Percentiles rank a stretch among this genome's conserved stretches.
phyloP scores from a whole-genome alignment of 2,329 filamentous ascomycete genomes.

The Sclerotiophoma versabilis region DNA sequence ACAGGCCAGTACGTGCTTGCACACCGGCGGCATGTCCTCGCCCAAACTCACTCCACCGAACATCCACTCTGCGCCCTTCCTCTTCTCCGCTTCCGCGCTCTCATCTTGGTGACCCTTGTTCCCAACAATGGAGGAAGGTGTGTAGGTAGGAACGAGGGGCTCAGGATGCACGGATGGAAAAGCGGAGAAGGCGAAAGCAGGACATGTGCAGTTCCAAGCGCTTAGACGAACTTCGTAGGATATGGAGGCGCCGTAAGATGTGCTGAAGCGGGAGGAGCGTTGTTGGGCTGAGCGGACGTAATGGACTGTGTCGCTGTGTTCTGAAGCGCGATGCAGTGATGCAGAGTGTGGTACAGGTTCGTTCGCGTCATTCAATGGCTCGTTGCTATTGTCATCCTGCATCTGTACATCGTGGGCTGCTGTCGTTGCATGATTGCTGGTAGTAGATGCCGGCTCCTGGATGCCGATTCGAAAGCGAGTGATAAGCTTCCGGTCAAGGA shows the following conservation, averaged over 20 bases:
- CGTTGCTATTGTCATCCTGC: not conserved
- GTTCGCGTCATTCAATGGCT: not conserved
- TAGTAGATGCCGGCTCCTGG: not conserved
- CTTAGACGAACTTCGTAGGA: constrained; percentile 74
- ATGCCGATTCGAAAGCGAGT: constrained; percentile 55
- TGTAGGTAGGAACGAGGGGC: constrained; percentile 7
- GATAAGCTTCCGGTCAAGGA: constrained; percentile 81
- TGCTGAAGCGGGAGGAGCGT: constrained; percentile 46
- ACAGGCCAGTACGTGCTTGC: constrained; percentile 90
- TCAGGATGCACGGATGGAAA: constrained; percentile 56
- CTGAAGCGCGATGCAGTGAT: not conserved
- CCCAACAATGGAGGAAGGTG: not conserved
- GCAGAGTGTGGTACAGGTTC: not conserved
- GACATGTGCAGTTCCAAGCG: constrained; percentile 91
- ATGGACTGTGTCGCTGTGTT: constrained; percentile 33
- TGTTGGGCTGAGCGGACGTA: constrained; percentile 68
- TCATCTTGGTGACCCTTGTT: not conserved
- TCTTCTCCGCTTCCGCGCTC: not conserved
- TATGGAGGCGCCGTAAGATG: constrained; percentile 36
- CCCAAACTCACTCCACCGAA: constrained; percentile 21
- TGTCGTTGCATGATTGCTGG: not conserved
- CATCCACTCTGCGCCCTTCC: constrained; percentile 14
- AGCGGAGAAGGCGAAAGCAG: constrained; percentile 78
- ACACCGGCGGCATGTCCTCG: constrained; percentile 64
- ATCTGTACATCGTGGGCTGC: not conserved